These are phyloP conservation scores for Termitomyces sp. DNA, from an alignment of 768 basidiomycete species.

Conservation along the genomic window DNA sequence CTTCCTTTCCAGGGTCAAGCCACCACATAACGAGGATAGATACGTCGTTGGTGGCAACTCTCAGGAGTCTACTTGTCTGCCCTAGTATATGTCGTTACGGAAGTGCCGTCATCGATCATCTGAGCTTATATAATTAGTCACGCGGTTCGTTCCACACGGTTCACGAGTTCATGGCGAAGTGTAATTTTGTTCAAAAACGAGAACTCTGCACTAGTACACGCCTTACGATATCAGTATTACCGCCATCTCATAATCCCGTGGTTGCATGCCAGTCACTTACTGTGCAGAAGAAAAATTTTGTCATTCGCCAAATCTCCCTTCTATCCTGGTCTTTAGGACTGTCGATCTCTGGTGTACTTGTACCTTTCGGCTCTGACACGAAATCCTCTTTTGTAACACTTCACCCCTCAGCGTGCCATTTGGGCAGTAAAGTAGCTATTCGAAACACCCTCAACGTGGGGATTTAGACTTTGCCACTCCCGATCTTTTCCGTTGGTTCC, in stretches of 20 bases:
- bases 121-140: neutral
- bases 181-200: no score
- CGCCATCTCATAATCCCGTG: neutral
- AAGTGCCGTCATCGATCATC: slow-evolving; percentile 5
- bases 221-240: neutral
- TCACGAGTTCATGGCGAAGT: neutral
- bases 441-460: neutral
- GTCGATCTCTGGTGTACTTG: neutral
- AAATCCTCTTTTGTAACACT: neutral
- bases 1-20: slow-evolving; percentile 82
- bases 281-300: neutral
- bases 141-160: neutral
- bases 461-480: slow-evolving; percentile 4
- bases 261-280: neutral
- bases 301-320: neutral
- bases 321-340: neutral
- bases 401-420: no score
- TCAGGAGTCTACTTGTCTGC: neutral
- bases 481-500: slow-evolving; percentile 26
- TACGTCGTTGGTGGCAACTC: neutral
- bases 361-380: neutral
- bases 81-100: no score
- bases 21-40: slow-evolving; percentile 63
- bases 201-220: no score
- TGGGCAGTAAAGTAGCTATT: neutral